Conservation (phyloP, 2,329 filamentous ascomycete genomes). For the Fulvia fulva region DNA sequence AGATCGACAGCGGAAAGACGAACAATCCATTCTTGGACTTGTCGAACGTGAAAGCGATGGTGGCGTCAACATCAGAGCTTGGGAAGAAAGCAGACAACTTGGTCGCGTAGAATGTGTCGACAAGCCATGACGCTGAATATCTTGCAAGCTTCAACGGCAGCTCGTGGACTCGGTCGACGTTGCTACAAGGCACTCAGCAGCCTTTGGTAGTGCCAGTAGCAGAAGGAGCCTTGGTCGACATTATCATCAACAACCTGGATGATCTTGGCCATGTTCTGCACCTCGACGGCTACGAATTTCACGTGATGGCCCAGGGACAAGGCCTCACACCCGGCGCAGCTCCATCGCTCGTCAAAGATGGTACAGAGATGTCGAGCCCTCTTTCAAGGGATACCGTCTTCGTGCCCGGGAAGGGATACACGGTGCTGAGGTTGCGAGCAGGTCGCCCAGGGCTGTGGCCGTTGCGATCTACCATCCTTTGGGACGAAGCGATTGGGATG, state of each 20-base stretch:
- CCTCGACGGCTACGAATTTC: slow-evolving; percentile 32
- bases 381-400: slow-evolving; percentile 33
- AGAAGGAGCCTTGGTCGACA: slow-evolving; percentile 39
- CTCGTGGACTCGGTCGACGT: slow-evolving; percentile 32
- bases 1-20: not conserved
- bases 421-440: slow-evolving; percentile 32
- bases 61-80: not conserved
- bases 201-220: slow-evolving; percentile 36
- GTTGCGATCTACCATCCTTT: slow-evolving; percentile 37
- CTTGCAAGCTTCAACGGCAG: slow-evolving; percentile 47
- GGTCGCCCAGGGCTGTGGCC: slow-evolving; percentile 37
- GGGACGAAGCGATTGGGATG: slow-evolving; percentile 22
- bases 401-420: slow-evolving; percentile 33
- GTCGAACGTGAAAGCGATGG: not conserved
- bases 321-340: not conserved
- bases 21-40: slow-evolving; percentile 6
- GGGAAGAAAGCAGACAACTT: slow-evolving; percentile 34
- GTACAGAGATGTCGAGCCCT: slow-evolving; percentile 5
- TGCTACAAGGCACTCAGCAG: not conserved
- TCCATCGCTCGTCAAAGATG: not conserved
- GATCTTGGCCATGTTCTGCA: slow-evolving; percentile 49
- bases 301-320: slow-evolving; percentile 13
- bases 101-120: slow-evolving; percentile 45
- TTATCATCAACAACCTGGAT: slow-evolving; percentile 50
- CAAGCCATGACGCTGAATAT: slow-evolving; percentile 41